Percentiles rank a stretch among this genome's conserved stretches.
Evolutionary conservation across 805 yeast species (phyloP).

Genomic region (Metschnikowia vanudenii): DNA sequence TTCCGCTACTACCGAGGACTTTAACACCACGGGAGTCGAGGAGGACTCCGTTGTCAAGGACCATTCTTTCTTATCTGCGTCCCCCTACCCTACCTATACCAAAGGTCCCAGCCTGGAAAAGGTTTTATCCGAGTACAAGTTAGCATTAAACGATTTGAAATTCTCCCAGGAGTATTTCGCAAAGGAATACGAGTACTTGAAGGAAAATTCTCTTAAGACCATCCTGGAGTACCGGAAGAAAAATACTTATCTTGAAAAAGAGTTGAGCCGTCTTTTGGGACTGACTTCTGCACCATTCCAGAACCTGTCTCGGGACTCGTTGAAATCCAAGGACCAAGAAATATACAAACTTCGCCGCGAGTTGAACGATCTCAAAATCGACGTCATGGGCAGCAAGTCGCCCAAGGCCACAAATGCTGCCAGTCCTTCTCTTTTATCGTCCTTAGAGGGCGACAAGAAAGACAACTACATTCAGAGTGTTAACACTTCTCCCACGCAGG

Average conservation of each 20-base stretch:
- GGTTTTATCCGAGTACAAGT: constrained; percentile 39
- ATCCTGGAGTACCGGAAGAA: constrained; percentile 55
- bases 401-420: constrained; percentile 4
- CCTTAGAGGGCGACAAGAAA: constrained; percentile 6
- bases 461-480: constrained; percentile 22
- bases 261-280: constrained; percentile 30
- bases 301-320: constrained; percentile 8
- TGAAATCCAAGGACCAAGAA: constrained; percentile 37
- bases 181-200: constrained; percentile 65
- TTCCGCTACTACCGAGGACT: constrained; percentile 6
- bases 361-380: constrained; percentile 44
- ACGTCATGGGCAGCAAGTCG: constrained; percentile 38
- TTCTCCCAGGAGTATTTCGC: constrained; percentile 69
- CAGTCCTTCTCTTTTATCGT: constrained; percentile 12
- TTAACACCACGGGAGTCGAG: constrained; percentile 5
- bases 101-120: constrained; percentile 15
- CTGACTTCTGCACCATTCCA: neutral
- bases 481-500: constrained; percentile 20
- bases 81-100: constrained; percentile 22
- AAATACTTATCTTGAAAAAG: constrained; percentile 50
- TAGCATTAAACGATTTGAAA: constrained; percentile 66
- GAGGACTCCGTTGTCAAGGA: constrained; percentile 28
- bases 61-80: constrained; percentile 28
- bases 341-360: constrained; percentile 44
- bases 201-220: constrained; percentile 51